Base-by-base conservation (phyloP, 179 eudicot species). In the Drosera spatulata region DNA sequence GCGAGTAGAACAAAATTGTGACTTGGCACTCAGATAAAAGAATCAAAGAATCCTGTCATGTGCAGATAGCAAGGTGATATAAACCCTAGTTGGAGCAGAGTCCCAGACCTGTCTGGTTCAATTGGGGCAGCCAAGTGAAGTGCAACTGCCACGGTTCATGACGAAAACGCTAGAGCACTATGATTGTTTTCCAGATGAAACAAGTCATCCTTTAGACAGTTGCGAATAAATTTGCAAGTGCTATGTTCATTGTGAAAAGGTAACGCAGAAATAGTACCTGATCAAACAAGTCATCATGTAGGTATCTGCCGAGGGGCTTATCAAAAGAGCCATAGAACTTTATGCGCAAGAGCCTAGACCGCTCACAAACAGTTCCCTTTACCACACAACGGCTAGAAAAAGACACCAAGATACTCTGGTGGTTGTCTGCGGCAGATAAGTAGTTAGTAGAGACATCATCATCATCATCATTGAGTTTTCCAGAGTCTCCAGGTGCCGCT, bases 321-420 rank as follows among this genome's bases (percentile, higher is more conserved):
- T 91, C 97, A 73, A 84, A 90, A 51, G 82, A 74, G 10, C 99
- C 96, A 72, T 94, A 94, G 53, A 85, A 94, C 72, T 80, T 87
- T 50, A 91, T 82, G 55, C 97, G 91, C 58, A 87, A 75, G 47
- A 90, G 91, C 50, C 85, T 80, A 62, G 99, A 85, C 50, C 96
- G 91, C 70, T 90, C 97, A 78, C 97, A 94, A 44, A 91, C 86
- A 62, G 85, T 79, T 78, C 89, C 99, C 73, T 85, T 85, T 51
- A 82, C 70, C 55, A 94, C 86, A 74, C 95, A 83, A 37, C 82
- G 85, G 72, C 96, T 91, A 40, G 99, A 87, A 73, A 87, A 94
- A n/a, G 99, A 85, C n/a, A 94, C 99, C 70, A 94, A 68, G 73
- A 94, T 82, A 79, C 91, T 91, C 69, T 86, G 88, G 48, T 84